Conservation (phyloP, 2,329 filamentous ascomycete genomes). For the Aspergillus aculeatus region DNA sequence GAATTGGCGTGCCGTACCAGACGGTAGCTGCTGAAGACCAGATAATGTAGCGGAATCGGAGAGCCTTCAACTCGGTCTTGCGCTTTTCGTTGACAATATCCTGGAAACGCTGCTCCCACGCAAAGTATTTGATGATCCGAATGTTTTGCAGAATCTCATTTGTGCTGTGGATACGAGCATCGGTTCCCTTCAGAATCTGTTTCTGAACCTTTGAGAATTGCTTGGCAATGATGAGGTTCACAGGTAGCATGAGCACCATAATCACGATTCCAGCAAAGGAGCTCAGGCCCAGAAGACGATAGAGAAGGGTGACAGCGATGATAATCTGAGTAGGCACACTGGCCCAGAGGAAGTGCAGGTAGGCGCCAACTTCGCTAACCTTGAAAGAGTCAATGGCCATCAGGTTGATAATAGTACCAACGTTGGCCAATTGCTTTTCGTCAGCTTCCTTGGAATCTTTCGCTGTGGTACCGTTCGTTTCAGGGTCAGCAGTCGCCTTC, state of each 20-base stretch:
- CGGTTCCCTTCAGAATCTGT: constrained; percentile 85
- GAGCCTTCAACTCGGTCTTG: constrained; percentile 69
- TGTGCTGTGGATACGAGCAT: constrained; percentile 92
- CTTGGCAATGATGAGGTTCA: constrained; percentile 86
- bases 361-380: constrained; percentile 89
- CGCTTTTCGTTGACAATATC: constrained; percentile 87
- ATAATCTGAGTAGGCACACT: constrained; percentile 84
- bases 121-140: constrained; percentile 98
- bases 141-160: constrained; percentile 98
- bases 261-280: constrained; percentile 89
- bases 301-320: constrained; percentile 77
- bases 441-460: constrained; percentile 30
- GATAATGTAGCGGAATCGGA: constrained; percentile 80
- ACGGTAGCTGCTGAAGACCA: constrained; percentile 91
- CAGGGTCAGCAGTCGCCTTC: constrained; percentile 26
- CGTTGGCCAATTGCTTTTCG: constrained; percentile 75
- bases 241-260: constrained; percentile 82
- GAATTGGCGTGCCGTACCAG: constrained; percentile 91
- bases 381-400: constrained; percentile 99
- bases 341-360: constrained; percentile 93
- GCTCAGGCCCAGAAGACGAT: constrained; percentile 85
- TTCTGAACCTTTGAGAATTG: constrained; percentile 86
- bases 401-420: constrained; percentile 98
- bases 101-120: constrained; percentile 92
- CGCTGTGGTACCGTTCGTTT: constrained; percentile 18